Evolutionary conservation across 257 asterid species (phyloP), one percentile per base, ranked within the genome.

Genomic region (Schizonepeta tenuifolia): DNA sequence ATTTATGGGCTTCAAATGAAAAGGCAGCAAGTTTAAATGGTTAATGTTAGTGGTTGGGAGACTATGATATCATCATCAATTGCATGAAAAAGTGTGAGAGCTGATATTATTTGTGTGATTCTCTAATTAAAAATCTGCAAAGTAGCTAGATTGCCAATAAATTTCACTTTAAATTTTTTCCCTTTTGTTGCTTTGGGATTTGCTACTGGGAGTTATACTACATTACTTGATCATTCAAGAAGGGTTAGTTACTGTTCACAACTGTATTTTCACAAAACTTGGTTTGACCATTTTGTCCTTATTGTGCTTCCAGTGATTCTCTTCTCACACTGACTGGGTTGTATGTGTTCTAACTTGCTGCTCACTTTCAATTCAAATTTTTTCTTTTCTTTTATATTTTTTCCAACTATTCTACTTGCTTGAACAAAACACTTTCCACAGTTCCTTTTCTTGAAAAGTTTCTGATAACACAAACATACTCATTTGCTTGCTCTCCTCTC

Each of bases 231-330:
- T 76, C 63, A 72, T 50, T 70, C 49, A 70, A 66, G 79, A 63
- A 20, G 77, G 71, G 14, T 41, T 36, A 63, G 74, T 82, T 69
- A 70, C 80, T 77, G 40, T 69, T 74, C 68, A 74, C 79, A 67
- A 62, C 68, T 77, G 71, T 49, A 61, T 71, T 57, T 73, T 38
- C 44, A 26, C 28, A 58, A 71, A 67, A 41, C 46, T 65, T 59
- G 65, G 77, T 46, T 71, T 61, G 51, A 38, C 67, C 76, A 41
- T 65, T 72, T 70, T 61, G 81, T 76, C 79, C 67, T 69, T 58
- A 69, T 54, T 62, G 58, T 41, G 33, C 54, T 43, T 46, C 66
- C 63, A 31, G 59, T 72, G 50, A 31, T 35, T 31, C 47, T 43
- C 43, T 35, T 31, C 47, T 43, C 43, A 17, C 21, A 20, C 71